These are phyloP conservation scores for Russula sp. DNA, from an alignment of 768 basidiomycete genomes.

Conservation along the genomic window DNA sequence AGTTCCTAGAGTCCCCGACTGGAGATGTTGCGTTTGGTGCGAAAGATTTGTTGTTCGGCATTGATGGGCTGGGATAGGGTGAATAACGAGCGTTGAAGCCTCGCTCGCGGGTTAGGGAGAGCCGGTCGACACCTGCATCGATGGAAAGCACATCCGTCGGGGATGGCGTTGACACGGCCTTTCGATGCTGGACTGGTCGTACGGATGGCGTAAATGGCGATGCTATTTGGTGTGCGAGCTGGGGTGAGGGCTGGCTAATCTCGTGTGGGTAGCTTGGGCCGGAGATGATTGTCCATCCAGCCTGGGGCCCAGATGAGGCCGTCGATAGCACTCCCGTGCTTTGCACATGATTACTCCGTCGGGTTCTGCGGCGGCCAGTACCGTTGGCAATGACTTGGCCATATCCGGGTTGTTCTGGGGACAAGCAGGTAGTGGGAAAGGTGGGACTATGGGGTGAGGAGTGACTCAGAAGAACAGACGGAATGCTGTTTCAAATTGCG, in stretches of 20 bases:
- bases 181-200: conserved; percentile 9
- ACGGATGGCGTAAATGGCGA: conserved; percentile 13
- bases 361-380: conserved; percentile 20
- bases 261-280: conserved; percentile 19
- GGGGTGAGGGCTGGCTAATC: conserved; percentile 7
- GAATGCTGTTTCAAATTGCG: conserved; percentile 20
- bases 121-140: conserved; percentile 28
- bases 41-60: conserved; percentile 27
- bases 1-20: conserved; percentile 34
- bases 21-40: conserved; percentile 29
- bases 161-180: conserved; percentile 9
- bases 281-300: conserved; percentile 25
- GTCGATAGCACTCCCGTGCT: conserved; percentile 8
- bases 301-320: conserved; percentile 17
- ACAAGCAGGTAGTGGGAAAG: conserved; percentile 77
- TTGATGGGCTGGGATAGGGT: conserved; percentile 38
- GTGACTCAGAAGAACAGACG: conserved; percentile 18
- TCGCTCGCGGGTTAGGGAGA: conserved; percentile 31
- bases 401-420: conserved; percentile 81
- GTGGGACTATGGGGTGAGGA: conserved; percentile 49
- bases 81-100: conserved; percentile 36
- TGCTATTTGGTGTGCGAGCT: neutral
- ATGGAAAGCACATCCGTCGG: conserved; percentile 21
- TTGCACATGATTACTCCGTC: conserved; percentile 20
- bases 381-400: conserved; percentile 65